Base-by-base conservation (phyloP, 2,329 filamentous ascomycete genomes). In the Penicillium sp. region DNA sequence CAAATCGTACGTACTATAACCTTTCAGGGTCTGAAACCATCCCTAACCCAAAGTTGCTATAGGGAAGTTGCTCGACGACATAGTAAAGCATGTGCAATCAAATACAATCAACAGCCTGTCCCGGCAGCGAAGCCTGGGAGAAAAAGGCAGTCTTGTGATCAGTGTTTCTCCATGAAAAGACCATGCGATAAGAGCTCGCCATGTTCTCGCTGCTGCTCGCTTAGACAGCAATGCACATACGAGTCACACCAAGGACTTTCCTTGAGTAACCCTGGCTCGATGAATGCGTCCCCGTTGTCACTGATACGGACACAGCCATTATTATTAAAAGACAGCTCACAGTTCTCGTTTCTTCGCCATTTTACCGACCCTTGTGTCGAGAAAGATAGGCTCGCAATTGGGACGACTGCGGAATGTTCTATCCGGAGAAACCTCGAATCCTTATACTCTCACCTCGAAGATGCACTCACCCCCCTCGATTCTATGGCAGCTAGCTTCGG, bases 51-150 rank as follows among this genome's bases (percentile, higher is more conserved):
- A 29, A 29, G 1, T 23, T 5, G 8, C 1, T 13, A 15, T 45
- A 74, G 72, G 30, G 72, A 74, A 56, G 72, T 74, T 23, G 69
- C 70, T 5, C 68, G 72, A 52, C 65, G 72, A 21, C 72, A 74
- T 63, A 71, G 63, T 48, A 74, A 72, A 61, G 26, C 51, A 58
- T 74, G 72, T 35, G 72, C 72, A 17, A 72, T 62, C 38, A 74
- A 73, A 55, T 60, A 71, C 53, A 71, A 72, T 35, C 70, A 67
- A 44, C 72, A 70, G 17, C 30, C 62, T n/a, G 70, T 70, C 11
- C 66, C 67, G 38, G 64, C 72, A 35, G 69, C 66, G 23, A 71
- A 68, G 60, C 70, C 72, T 5, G 72, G 72, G 29, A 69, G 72
- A 58, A 74, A 74, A 56, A 67, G 70, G 26, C 65, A 69, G 29